phyloP scores from a whole-genome alignment of 805 yeast genomes.

The Starmerella gropengiesseri region DNA sequence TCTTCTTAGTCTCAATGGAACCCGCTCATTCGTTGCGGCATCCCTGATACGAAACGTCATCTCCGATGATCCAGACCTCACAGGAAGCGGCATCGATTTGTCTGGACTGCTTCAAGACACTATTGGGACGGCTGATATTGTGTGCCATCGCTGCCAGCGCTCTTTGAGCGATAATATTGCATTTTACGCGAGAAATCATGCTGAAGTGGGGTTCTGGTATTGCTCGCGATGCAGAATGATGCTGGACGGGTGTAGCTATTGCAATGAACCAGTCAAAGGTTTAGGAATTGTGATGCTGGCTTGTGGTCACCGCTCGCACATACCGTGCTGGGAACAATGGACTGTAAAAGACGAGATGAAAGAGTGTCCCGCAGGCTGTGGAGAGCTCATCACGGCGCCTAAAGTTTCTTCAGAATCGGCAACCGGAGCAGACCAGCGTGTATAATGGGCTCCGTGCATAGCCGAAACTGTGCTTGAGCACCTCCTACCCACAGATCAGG shows the following conservation, averaged over 20 bases:
- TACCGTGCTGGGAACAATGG: conserved; percentile 71
- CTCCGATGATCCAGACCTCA: conserved; percentile 1
- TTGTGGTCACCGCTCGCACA: conserved; percentile 87
- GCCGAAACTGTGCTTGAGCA: too few species aligned
- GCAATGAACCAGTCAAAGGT: conserved; percentile 68
- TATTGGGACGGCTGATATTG: conserved; percentile 36
- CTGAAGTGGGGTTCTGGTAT: conserved; percentile 65
- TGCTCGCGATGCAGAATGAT: conserved; percentile 58
- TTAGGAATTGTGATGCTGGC: conserved; percentile 46
- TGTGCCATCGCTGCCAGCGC: conserved; percentile 30
- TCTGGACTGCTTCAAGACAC: conserved; percentile 1
- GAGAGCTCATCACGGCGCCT: conserved; percentile 20
- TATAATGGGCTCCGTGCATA: too few species aligned
- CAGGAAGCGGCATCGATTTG: background rate
- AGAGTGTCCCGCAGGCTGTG: conserved; percentile 77
- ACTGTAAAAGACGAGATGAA: conserved; percentile 36
- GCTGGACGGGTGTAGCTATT: conserved; percentile 62
- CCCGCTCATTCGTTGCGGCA: conserved; percentile 39
- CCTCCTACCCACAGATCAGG: too few species aligned
- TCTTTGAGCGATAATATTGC: conserved; percentile 29
- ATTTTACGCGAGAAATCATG: conserved; percentile 25
- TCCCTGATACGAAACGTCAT: conserved; percentile 28
- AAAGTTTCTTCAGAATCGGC: background rate
- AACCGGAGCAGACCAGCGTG: too few species aligned
- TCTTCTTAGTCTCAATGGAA: conserved; percentile 13